These are phyloP conservation scores for Adiantum capillusveneris DNA, from an alignment of 75 land plant species.

Conservation along the genomic window DNA sequence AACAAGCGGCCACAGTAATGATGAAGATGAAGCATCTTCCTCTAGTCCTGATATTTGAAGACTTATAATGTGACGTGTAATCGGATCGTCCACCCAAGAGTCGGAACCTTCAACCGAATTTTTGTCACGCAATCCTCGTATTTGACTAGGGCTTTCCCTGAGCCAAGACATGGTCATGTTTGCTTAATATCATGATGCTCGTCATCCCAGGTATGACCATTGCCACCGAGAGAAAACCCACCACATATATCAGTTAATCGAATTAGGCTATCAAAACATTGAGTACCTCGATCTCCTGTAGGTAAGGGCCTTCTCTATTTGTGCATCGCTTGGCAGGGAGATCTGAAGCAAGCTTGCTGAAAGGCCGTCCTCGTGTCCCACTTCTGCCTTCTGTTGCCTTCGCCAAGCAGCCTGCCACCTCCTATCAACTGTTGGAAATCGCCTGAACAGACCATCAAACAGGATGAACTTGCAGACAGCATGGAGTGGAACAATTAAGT, in stretches of 20 bases:
- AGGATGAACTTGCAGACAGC: not conserved
- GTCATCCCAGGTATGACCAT: not conserved
- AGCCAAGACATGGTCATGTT: conserved; percentile 1
- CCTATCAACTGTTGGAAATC: conserved; percentile 87
- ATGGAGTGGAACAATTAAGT: too few relatives aligned
- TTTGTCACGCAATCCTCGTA: conserved; percentile 48
- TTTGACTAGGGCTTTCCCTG: conserved; percentile 59
- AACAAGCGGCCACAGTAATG: conserved; percentile 73
- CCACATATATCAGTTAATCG: not conserved
- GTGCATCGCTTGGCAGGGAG: conserved; percentile 60
- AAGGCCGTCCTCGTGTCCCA: conserved; percentile 4
- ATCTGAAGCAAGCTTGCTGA: conserved; percentile 3
- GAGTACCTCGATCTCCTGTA: conserved; percentile 55
- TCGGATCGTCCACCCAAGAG: conserved; percentile 92
- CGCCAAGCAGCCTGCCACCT: conserved; percentile 65
- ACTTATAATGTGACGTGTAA: conserved; percentile 75
- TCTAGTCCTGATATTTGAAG: conserved; percentile 46
- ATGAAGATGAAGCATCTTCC: conserved; percentile 21
- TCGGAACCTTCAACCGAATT: conserved; percentile 63
- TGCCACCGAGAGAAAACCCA: not conserved
- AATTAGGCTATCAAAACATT: conserved; percentile 1
- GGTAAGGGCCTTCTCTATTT: conserved; percentile 54
- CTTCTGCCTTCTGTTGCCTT: conserved; percentile 19
- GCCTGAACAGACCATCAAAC: conserved; percentile 33
- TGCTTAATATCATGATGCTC: not conserved